These are phyloP conservation scores for Dionaea muscipula DNA, from an alignment of 179 eudicot genomes.

Conservation along the genomic window DNA sequence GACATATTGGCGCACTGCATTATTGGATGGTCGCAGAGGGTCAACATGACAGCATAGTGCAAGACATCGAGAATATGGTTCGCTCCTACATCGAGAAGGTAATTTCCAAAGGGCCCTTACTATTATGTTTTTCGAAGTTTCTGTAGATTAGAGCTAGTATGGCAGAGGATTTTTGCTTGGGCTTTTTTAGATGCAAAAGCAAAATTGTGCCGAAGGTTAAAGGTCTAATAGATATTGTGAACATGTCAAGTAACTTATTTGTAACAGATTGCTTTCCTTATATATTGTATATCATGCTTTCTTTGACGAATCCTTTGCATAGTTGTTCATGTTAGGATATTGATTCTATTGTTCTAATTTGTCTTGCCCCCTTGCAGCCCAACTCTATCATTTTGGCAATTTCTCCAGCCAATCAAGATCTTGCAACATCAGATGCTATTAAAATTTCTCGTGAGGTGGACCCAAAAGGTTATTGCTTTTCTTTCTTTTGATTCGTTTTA, in stretches of 20 bases:
- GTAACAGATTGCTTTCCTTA: not conserved
- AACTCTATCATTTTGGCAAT: constrained; percentile 88
- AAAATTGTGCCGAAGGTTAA: no score
- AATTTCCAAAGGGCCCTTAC: no score
- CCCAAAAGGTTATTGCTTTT: constrained; percentile 45
- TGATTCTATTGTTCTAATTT: not conserved
- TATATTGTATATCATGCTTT: not conserved
- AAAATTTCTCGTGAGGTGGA: constrained; percentile 95
- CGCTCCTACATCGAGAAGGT: constrained; percentile 94
- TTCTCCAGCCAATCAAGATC: constrained; percentile 99
- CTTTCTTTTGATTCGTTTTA: not conserved
- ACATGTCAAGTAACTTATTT: not conserved
- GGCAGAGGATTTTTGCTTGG: not conserved
- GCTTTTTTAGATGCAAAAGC: not conserved
- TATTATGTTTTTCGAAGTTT: no score
- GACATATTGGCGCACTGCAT: not conserved
- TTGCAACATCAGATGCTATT: constrained; percentile 98
- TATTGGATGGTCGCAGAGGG: constrained; percentile 46
- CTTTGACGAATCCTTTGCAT: not conserved
- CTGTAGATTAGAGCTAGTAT: not conserved
- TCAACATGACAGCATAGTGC: constrained; percentile 67
- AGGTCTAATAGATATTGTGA: no score
- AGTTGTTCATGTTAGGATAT: not conserved
- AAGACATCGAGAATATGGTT: constrained; percentile 90
- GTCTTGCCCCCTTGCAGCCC: constrained; percentile 48